Evolutionary conservation across 2,329 filamentous ascomycete species (phyloP).

Genomic region (Malbranchea cinnamomea): DNA sequence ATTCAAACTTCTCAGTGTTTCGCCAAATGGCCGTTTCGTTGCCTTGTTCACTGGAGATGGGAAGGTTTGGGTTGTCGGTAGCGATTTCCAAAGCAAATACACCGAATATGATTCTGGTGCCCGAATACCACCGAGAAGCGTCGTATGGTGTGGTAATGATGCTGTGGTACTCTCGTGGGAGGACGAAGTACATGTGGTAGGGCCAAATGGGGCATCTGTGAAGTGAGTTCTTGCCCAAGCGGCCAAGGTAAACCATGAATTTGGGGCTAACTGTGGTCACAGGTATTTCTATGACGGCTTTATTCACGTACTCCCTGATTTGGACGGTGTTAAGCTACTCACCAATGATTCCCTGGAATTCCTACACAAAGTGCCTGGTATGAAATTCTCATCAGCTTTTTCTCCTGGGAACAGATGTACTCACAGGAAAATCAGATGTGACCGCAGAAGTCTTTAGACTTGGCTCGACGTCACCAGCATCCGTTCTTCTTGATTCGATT

Average conservation of each 20-base stretch:
- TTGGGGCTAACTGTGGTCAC: slow-evolving; percentile 15
- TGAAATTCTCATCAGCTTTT: slow-evolving; percentile 10
- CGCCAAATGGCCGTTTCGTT: slow-evolving; percentile 76
- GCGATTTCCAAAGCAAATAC: slow-evolving; percentile 83
- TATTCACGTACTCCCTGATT: slow-evolving; percentile 76
- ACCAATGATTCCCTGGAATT: slow-evolving; percentile 96
- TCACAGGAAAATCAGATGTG: too few relatives aligned
- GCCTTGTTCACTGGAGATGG: slow-evolving; percentile 76
- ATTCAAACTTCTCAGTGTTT: slow-evolving; percentile 79
- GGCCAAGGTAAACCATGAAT: too few relatives aligned
- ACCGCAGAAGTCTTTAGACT: slow-evolving; percentile 81
- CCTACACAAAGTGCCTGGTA: slow-evolving; percentile 72
- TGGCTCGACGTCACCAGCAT: slow-evolving; percentile 74
- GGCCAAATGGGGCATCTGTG: slow-evolving; percentile 60
- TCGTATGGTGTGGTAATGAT: slow-evolving; percentile 95
- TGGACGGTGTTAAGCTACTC: slow-evolving; percentile 76
- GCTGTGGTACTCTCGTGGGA: slow-evolving; percentile 92
- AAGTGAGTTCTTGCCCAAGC: slow-evolving; percentile 28
- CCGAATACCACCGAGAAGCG: slow-evolving; percentile 67
- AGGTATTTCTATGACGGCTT: slow-evolving; percentile 82
- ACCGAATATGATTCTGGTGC: slow-evolving; percentile 85
- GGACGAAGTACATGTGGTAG: slow-evolving; percentile 89
- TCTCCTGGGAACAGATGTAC: too few relatives aligned
- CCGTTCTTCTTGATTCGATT: slow-evolving; percentile 84
- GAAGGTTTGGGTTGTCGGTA: slow-evolving; percentile 82